Evolutionary conservation across 495 filamentous ascomycete species (phyloP).

Genomic region (Penicillium bovifimosum): DNA sequence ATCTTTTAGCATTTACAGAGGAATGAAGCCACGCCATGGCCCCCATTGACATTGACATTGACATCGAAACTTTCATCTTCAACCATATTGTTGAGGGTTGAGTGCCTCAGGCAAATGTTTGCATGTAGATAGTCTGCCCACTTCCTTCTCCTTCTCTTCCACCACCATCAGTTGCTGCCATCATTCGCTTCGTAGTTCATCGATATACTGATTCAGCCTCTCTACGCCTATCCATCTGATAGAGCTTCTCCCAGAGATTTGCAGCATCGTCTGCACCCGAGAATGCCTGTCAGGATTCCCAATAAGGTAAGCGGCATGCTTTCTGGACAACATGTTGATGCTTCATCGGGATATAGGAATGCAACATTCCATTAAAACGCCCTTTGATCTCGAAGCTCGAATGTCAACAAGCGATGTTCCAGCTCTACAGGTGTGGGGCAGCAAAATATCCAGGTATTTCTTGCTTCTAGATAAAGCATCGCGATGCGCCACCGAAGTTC

Average conservation of each 20-base stretch:
- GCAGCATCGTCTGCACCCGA: neutral
- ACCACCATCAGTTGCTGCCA: too few relatives aligned
- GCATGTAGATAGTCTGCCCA: too few relatives aligned
- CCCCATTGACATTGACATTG: neutral
- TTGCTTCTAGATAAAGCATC: constrained; percentile 18
- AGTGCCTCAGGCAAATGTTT: too few relatives aligned
- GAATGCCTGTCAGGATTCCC: constrained; percentile 7
- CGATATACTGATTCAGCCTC: too few relatives aligned
- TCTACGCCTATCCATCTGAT: too few relatives aligned
- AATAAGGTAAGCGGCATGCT: constrained; percentile 6
- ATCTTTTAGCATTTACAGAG: neutral
- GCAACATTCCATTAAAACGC: constrained; percentile 21
- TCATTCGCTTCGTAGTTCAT: too few relatives aligned
- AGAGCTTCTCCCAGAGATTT: neutral
- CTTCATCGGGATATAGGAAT: constrained; percentile 16
- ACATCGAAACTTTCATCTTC: too few relatives aligned
- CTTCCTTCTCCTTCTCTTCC: too few relatives aligned
- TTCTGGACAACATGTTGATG: constrained; percentile 3
- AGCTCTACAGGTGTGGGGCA: constrained; percentile 12
- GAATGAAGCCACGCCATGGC: neutral
- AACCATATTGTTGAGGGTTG: too few relatives aligned
- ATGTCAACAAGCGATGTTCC: constrained; percentile 13
- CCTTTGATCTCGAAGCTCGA: constrained; percentile 10
- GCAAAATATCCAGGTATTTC: neutral
- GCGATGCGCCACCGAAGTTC: constrained; percentile 14